Evolutionary conservation across 2,329 filamentous ascomycete genomes (phyloP).

Genomic region (Botrytis byssoidea): DNA sequence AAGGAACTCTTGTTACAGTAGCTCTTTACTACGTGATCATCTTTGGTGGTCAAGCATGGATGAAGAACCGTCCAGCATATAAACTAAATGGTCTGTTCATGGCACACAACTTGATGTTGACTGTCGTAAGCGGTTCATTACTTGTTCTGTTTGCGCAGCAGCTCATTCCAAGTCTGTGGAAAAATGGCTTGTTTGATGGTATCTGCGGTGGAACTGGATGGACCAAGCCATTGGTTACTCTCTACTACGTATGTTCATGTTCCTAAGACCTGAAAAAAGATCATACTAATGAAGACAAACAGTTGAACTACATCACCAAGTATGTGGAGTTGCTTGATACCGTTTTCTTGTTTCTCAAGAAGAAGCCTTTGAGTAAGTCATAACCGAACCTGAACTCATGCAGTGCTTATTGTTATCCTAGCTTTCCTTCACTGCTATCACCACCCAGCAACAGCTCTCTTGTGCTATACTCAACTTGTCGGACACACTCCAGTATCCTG

Average conservation of each 20-base stretch:
- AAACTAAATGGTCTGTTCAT: constrained; percentile 89
- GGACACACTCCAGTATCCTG: constrained; percentile 91
- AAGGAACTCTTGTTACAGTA: constrained; percentile 76
- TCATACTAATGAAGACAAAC: constrained; percentile 42
- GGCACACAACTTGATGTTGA: constrained; percentile 94
- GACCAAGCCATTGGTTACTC: constrained; percentile 89
- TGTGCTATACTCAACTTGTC: constrained; percentile 96
- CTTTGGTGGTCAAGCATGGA: constrained; percentile 86
- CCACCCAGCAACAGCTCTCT: constrained; percentile 91
- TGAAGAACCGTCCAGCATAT: constrained; percentile 81
- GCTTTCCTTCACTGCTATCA: constrained; percentile 99
- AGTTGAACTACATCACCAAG: constrained; percentile 98
- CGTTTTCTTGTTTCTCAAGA: constrained; percentile 96
- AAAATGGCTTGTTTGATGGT: constrained; percentile 80
- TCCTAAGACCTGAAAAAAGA: not conserved
- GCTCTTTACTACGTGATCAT: constrained; percentile 89
- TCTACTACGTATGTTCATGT: constrained; percentile 80
- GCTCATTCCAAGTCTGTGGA: constrained; percentile 76
- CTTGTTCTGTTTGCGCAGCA: constrained; percentile 88
- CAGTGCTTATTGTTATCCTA: constrained; percentile 34
- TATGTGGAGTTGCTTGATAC: constrained; percentile 95
- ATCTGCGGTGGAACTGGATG: constrained; percentile 88
- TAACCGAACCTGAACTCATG: not conserved
- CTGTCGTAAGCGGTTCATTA: constrained; percentile 75
- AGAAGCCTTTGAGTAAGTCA: constrained; percentile 84